Conservation (phyloP, 495 filamentous ascomycete species). For the Aspergillus carlsbadensis region DNA sequence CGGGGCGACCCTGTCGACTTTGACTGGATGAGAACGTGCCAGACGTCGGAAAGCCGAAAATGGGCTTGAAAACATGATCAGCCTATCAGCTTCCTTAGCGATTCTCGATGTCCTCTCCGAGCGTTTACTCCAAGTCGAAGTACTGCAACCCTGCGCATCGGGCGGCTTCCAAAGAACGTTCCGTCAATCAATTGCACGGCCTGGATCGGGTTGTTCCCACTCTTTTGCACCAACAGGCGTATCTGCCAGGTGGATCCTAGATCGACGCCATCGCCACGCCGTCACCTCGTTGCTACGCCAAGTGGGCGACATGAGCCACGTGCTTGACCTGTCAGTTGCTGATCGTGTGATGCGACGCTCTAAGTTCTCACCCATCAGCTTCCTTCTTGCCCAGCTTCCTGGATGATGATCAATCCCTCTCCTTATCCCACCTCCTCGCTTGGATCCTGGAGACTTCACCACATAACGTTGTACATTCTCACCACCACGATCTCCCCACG, state of each 20-base stretch:
- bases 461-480: not conserved
- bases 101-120: not conserved
- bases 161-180: slow-evolving; percentile 11
- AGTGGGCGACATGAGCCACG: not conserved
- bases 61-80: slow-evolving; percentile 1
- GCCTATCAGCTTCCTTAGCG: slow-evolving; percentile 10
- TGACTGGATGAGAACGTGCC: slow-evolving; percentile 15
- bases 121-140: slow-evolving; percentile 4
- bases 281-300: not conserved
- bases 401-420: not conserved
- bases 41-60: slow-evolving; percentile 8
- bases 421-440: not conserved
- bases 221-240: not conserved
- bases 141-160: slow-evolving; percentile 10
- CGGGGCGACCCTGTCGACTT: slow-evolving; percentile 9
- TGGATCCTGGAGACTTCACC: not conserved
- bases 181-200: not conserved
- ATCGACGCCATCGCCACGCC: not conserved
- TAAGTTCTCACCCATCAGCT: not conserved
- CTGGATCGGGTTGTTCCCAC: not conserved
- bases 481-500: not conserved
- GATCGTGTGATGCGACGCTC: not conserved
- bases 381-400: not conserved
- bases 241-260: not conserved
- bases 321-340: not conserved